Base-by-base conservation (phyloP, 106 monocot species). In the Acorus gramineus region DNA sequence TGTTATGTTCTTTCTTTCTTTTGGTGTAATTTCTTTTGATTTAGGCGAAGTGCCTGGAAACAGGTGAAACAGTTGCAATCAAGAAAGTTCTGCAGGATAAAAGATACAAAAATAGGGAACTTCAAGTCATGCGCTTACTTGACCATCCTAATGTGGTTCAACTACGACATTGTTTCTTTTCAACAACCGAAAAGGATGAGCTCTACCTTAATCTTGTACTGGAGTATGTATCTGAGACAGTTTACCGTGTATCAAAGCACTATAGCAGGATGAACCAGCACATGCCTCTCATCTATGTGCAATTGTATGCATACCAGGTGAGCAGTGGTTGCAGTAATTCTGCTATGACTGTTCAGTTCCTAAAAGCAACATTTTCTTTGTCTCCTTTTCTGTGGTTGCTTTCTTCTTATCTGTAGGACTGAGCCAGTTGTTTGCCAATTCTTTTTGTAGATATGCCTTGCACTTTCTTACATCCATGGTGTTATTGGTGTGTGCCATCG, bases 401-500 rank as follows among this genome's bases (percentile, higher is more conserved):
- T 69, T 8, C 50, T 60, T 49, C 48, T 76, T 59, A 28, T 28
- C 28, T 28, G 28, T 28, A 28, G 28, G 28, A 28, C 28, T 28
- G 28, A 28, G 28, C 28, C 28, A 28, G 28, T 28, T 28, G 1
- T 28, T 28, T 28, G 28, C 28, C 28, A 28, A 28, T 61, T 70
- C 46, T 4, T 51, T 65, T 42, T 69, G 64, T 74, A 93, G 93
- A 83, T 93, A 73, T 93, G 88, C 46, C 87, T 87, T 71, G 82
- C 76, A 47, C 85, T 88, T 74, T 80, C 82, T 59, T 93, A 93
- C 48, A 76, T 85, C 52, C 93, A 93, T 78, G 75, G 80, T 63
- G 92, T 85, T 78, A 77, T 85, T 46, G 92, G 87, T 44, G 92
- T 87, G 5, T 93, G 93, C 11, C 93, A 89, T 76, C 88, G 88